Base-by-base conservation (phyloP, 257 asterid genomes). In the Solanum rostratum region DNA sequence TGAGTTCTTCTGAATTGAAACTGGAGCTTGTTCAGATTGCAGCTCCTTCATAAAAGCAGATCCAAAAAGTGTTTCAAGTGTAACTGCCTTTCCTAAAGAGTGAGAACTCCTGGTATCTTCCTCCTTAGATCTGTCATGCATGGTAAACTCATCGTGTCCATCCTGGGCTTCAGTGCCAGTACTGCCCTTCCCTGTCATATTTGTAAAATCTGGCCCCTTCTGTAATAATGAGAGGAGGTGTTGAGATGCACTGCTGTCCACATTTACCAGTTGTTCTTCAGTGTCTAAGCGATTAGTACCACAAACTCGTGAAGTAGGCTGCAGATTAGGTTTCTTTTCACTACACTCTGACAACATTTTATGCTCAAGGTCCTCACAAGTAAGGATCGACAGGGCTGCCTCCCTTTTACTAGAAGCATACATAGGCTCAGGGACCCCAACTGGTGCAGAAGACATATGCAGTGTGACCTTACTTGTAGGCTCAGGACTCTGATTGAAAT, bases 361-460 rank as follows among this genome's bases (percentile, higher is more conserved):
- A 83, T 92, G 97, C 86, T 95, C 99, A 83, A 95, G 99, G 87
- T 95, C 98, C 90, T 95, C 98, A 86, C 99, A 95, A 50, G 97
- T 94, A 60, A 95, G 95, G 68, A 94, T 88, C 46, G 90, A 10
- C 49, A 91, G 93, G 79, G 83, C 65, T 6, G 86, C 85, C 71
- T 89, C 94, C 65, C 85, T 89, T 86, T 88, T 94, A 86, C 78
- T 83, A 71, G 84, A 82, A 69, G 84, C 80, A 79, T 81, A 29
- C 86, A 82, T 86, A 83, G 87, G 69, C 66, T 59, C 66, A n/a
- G 30, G 30, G 30, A n/a, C 8, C 66, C 66, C 66, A 59, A 59
- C 16, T 59, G 66, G 66, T 10, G 66, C 27, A n/a, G 66, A 59
- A 59, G 66, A 29, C 30, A 59, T 59, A n/a, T 59, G 30, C 66